Base-by-base conservation (phyloP, 1,284 basidiomycete species). In the Psilocybe mexicana region DNA sequence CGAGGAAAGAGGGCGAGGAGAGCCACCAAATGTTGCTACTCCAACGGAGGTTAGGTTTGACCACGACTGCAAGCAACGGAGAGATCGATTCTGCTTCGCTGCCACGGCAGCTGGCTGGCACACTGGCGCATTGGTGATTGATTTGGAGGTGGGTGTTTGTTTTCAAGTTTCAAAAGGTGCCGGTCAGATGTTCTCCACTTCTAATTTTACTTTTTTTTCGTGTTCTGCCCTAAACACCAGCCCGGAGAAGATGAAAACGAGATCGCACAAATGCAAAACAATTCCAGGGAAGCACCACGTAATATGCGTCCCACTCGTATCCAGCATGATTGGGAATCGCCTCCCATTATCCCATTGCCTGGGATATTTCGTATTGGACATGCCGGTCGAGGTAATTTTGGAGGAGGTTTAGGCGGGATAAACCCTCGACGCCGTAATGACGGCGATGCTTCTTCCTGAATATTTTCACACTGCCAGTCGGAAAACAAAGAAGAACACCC, bases 41-140 rank as follows among this genome's bases (percentile, higher is more conserved):
- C 93, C 93, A 0, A 82, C 83, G 0, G 83, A 85, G 69, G 88
- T 95, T 40, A 72, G 77, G 55, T 94, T 95, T 66, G 84, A 86
- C 66, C 77, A 84, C 63, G 77, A 72, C 6, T 71, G 74, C 55
- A 80, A 76, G 63, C 75, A 74, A 57, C 73, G 63, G 28, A 82
- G 77, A 61, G 78, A 87, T 51, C 77, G 79, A 61, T 95, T 91
- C 65, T 93, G 90, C 63, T 91, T 94, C 64, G 81, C 81, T 3
- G 86, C 87, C 7, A 82, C 91, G 3, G 91, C 92, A 3, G 83
- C 86, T 0, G 94, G 93, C 11, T 94, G 93, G 93, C 94, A 96
- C 67, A 90, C 84, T 57, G 94, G 93, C 8, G 92, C 92, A 0
- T 76, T 96, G 50, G 90, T 92, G 1, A 88, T 95, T 30, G 90